These are phyloP conservation scores for Novymonas esmeraldas DNA, from an alignment of 208 protist species.

Conservation along the genomic window DNA sequence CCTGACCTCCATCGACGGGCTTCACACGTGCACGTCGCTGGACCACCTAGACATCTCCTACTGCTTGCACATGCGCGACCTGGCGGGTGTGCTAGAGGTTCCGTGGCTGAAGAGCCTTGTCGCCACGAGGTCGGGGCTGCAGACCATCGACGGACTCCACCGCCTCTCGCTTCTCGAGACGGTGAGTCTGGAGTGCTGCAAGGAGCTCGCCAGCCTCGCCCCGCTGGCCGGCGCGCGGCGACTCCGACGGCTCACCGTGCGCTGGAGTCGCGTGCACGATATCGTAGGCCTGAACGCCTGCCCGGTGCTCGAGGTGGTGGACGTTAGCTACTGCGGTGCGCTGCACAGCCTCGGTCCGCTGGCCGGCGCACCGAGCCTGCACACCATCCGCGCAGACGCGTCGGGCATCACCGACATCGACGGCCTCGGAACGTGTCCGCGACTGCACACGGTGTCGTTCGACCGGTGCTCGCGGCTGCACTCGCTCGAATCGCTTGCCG, in stretches of 20 bases:
- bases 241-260: not conserved
- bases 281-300: conserved; percentile 1
- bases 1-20: not conserved
- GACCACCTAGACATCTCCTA: not conserved
- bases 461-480: not conserved
- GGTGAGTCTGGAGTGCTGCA: conserved; percentile 6
- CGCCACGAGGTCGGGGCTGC: not conserved
- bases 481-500: conserved; percentile 1
- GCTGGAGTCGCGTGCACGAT: conserved; percentile 7
- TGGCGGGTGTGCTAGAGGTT: not conserved
- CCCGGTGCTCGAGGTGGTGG: not conserved
- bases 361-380: conserved; percentile 4
- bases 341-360: not conserved
- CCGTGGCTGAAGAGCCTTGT: not conserved
- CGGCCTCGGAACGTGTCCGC: not conserved
- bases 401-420: not conserved
- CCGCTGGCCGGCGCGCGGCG: not conserved
- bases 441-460: conserved; percentile 3
- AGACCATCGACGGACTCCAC: not conserved
- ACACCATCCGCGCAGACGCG: not conserved
- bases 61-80: not conserved
- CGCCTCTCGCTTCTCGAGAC: conserved; percentile 2
- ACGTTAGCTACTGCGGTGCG: not conserved
- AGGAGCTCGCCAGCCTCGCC: not conserved
- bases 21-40: not conserved